Percentiles rank a stretch among this genome's conserved stretches.
Evolutionary conservation across 257 asterid species (phyloP).

Genomic region (Marsdenia floribunda): DNA sequence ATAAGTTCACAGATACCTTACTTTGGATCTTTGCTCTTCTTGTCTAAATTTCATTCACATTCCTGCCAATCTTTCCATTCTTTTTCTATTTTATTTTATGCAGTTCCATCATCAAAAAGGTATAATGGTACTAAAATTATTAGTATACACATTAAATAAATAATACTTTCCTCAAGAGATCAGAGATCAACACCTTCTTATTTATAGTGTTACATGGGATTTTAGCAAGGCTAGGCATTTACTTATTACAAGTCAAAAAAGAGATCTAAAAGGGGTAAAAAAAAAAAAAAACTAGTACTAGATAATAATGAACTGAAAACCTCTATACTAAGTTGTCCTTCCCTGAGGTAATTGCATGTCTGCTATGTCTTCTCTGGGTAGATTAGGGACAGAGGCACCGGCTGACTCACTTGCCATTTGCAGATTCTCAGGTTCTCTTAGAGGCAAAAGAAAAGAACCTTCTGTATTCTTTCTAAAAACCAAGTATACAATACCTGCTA

Average conservation of each 20-base stretch:
- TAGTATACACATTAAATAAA: too few relatives aligned
- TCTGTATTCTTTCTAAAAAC: constrained; percentile 57
- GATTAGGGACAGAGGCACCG: constrained; percentile 12
- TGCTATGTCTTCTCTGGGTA: constrained; percentile 72
- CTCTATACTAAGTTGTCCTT: constrained; percentile 18
- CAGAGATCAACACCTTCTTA: not conserved
- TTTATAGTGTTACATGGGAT: not conserved
- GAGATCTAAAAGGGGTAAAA: too few relatives aligned
- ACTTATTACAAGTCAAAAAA: not conserved
- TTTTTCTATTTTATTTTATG: too few relatives aligned
- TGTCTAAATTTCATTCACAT: not conserved
- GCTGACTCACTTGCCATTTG: constrained; percentile 25
- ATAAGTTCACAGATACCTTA: not conserved
- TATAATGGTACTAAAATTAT: too few relatives aligned
- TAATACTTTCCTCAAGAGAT: too few relatives aligned
- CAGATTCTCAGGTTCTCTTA: constrained; percentile 40
- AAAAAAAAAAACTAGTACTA: not conserved
- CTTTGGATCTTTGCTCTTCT: not conserved
- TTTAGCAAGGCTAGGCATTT: not conserved
- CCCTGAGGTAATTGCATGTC: constrained; percentile 77
- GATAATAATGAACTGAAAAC: not conserved
- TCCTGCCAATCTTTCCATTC: too few relatives aligned
- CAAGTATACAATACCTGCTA: constrained; percentile 61
- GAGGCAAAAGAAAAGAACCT: constrained; percentile 56
- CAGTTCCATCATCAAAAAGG: too few relatives aligned